A percentile compares a stretch with the other conserved stretches of the same genome.
Evolutionary conservation across 208 protist species (phyloP).

Genomic region (Acanthamoeba royreba): DNA sequence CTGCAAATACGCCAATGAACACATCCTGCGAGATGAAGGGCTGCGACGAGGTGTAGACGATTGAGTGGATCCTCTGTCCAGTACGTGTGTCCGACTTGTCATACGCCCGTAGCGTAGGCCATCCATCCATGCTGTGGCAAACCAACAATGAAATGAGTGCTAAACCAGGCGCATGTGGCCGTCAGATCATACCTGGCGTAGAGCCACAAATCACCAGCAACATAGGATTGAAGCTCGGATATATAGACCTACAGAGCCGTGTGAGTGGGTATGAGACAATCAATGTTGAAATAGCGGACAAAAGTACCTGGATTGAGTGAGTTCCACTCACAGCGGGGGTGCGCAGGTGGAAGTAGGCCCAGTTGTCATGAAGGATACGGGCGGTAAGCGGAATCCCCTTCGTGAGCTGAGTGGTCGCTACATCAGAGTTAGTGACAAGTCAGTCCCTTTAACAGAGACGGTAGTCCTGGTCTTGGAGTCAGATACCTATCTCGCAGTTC

Average conservation of each 20-base stretch:
- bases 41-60: not conserved
- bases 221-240: not conserved
- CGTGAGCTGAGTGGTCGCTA: not conserved
- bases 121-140: not conserved
- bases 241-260: not conserved
- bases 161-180: not conserved
- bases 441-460: not conserved
- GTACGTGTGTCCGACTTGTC: not conserved
- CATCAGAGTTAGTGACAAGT: not conserved
- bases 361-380: not conserved
- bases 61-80: not conserved
- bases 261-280: not conserved
- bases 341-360: not conserved
- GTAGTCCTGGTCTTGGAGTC: not conserved
- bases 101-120: not conserved
- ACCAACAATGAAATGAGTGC: not conserved
- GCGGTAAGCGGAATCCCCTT: not conserved
- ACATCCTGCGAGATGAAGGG: not conserved
- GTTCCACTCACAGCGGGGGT: not conserved
- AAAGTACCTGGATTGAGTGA: not conserved
- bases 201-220: not conserved
- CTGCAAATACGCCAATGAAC: not conserved
- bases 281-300: not conserved
- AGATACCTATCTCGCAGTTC: not conserved
- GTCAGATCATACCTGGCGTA: not conserved